phyloP scores from a whole-genome alignment of 257 asterid species.

The Solanum bulbocastanum region DNA sequence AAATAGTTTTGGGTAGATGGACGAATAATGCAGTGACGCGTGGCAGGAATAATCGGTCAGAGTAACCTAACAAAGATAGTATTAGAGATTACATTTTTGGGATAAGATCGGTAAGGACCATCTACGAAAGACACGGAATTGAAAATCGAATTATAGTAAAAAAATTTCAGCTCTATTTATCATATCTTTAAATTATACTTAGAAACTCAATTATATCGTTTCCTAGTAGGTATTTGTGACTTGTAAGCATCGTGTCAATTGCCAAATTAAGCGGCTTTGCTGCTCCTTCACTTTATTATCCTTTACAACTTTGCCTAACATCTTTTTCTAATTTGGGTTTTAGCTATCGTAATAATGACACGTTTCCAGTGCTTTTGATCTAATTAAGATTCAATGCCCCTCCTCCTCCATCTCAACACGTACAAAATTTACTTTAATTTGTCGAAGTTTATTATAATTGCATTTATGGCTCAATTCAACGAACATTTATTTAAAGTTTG shows the following conservation, averaged over 20 bases:
- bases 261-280: not conserved
- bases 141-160: not conserved
- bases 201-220: not conserved
- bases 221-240: too few species aligned
- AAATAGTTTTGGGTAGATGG: not conserved
- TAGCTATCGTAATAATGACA: not conserved
- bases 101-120: not conserved
- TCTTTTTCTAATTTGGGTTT: not conserved
- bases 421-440: not conserved
- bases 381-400: not conserved
- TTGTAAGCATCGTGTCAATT: not conserved
- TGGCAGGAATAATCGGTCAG: not conserved
- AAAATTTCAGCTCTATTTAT: not conserved
- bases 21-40: not conserved
- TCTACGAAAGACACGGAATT: too few species aligned
- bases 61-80: not conserved
- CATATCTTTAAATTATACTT: too few species aligned
- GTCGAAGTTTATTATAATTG: not conserved
- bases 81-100: not conserved
- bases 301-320: not conserved
- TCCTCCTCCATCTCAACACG: not conserved
- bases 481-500: not conserved
- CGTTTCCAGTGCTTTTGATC: not conserved
- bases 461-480: not conserved
- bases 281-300: not conserved